These are phyloP conservation scores for Mycena maculata DNA, from an alignment of 768 basidiomycete genomes.

Conservation along the genomic window DNA sequence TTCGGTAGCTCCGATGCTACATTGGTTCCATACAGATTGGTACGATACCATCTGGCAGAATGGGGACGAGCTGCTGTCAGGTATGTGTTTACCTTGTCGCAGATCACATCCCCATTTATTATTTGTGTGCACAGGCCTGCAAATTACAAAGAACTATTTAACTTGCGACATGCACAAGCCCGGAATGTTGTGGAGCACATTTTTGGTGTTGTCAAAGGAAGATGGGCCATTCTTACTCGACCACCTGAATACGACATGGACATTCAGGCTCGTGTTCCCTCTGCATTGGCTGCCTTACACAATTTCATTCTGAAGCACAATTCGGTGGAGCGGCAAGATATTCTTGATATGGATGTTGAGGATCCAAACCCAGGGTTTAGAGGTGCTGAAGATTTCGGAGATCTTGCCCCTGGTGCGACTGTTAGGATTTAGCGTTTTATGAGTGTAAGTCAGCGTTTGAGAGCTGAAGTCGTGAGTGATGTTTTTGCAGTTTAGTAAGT, in stretches of 20 bases:
- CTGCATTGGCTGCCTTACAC: constrained; percentile 36
- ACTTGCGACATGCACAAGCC: constrained; percentile 41
- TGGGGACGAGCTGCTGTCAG: constrained; percentile 29
- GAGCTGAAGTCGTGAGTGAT: too few species aligned
- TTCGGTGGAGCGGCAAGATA: constrained; percentile 9
- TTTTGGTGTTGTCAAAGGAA: constrained; percentile 32
- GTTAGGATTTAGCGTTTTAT: too few species aligned
- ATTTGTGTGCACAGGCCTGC: background rate
- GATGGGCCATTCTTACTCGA: constrained; percentile 34
- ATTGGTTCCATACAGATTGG: constrained; percentile 40
- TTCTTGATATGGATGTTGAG: too few species aligned
- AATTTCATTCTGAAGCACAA: constrained; percentile 37
- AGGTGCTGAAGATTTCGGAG: too few species aligned
- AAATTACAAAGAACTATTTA: constrained; percentile 28
- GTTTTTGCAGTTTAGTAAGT: too few species aligned
- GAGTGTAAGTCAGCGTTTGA: too few species aligned
- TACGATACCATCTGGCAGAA: constrained; percentile 42
- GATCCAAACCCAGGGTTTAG: too few species aligned
- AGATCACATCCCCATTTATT: background rate
- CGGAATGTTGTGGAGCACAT: too few species aligned
- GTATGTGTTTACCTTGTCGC: background rate
- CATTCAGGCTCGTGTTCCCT: constrained; percentile 35
- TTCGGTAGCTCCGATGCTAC: constrained; percentile 35
- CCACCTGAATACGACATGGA: constrained; percentile 30
- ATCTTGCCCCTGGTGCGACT: too few species aligned